phyloP scores from a whole-genome alignment of 2,329 filamentous ascomycete species.

The Trichoderma sp. region DNA sequence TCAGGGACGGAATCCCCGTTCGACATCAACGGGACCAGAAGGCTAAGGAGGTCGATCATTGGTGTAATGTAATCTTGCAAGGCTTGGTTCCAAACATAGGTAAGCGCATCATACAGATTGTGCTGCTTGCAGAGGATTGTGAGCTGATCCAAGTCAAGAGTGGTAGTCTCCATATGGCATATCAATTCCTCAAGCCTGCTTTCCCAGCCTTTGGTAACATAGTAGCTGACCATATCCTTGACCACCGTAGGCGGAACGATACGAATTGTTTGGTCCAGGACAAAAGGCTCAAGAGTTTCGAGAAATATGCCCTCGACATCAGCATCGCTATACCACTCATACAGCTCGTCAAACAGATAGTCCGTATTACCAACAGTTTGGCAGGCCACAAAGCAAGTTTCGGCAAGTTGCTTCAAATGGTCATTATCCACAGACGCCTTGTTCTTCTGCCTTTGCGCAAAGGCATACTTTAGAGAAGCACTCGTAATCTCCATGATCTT shows the following conservation, averaged over 20 bases:
- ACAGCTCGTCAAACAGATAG: constrained; percentile 88
- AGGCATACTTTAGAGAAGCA: constrained; percentile 86
- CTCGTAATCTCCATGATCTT: constrained; percentile 91
- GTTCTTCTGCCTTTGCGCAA: constrained; percentile 61
- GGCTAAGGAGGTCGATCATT: constrained; percentile 73
- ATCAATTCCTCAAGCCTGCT: constrained; percentile 87
- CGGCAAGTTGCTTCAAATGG: constrained; percentile 73
- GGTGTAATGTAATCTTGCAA: constrained; percentile 88
- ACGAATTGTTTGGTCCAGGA: constrained; percentile 73
- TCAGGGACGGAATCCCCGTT: constrained; percentile 52
- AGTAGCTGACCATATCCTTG: constrained; percentile 81
- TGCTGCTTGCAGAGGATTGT: constrained; percentile 89
- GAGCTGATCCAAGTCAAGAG: constrained; percentile 90
- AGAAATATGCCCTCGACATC: constrained; percentile 74
- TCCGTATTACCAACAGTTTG: constrained; percentile 73
- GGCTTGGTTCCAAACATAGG: constrained; percentile 95
- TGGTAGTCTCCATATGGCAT: constrained; percentile 84
- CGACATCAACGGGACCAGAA: constrained; percentile 61
- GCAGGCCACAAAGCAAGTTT: constrained; percentile 81
- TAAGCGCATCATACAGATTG: constrained; percentile 87
- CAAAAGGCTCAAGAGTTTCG: constrained; percentile 82
- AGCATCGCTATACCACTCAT: constrained; percentile 82
- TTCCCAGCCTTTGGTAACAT: constrained; percentile 71
- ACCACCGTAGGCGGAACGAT: constrained; percentile 77
- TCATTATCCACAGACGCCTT: constrained; percentile 46